These are phyloP conservation scores for Lipomyces orientalis DNA, from an alignment of 805 yeast species.

Conservation along the genomic window DNA sequence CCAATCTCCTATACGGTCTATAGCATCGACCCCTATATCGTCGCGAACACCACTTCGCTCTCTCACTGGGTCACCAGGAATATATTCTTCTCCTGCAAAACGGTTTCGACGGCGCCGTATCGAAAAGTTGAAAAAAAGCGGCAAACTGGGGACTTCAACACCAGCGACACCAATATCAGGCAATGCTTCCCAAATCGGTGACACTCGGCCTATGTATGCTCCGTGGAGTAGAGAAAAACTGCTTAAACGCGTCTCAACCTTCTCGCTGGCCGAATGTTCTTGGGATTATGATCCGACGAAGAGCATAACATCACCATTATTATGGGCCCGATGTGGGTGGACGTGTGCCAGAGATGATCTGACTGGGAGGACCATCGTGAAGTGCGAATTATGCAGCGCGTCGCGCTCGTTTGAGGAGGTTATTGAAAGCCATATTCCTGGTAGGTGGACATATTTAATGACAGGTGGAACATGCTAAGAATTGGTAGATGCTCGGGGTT, in stretches of 20 bases:
- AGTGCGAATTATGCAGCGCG: constrained; percentile 19
- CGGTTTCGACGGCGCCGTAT: constrained; percentile 22
- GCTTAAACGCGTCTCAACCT: constrained; percentile 28
- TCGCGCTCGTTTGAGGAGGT: not conserved
- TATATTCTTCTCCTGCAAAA: constrained; percentile 24
- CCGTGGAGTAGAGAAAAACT: constrained; percentile 34
- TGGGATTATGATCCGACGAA: constrained; percentile 25
- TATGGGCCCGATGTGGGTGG: constrained; percentile 37
- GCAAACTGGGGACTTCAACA: not conserved
- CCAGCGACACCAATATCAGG: not conserved
- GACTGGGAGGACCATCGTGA: not conserved
- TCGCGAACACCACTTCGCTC: not conserved
- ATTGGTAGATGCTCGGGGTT: not conserved
- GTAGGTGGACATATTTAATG: not conserved
- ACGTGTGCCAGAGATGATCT: not conserved
- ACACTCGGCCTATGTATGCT: constrained; percentile 16
- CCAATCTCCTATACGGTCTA: not conserved
- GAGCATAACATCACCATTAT: constrained; percentile 21
- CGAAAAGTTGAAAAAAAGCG: constrained; percentile 13
- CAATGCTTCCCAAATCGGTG: not conserved
- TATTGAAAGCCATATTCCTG: not conserved
- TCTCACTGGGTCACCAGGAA: not conserved
- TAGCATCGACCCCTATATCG: not conserved
- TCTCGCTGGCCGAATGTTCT: constrained; percentile 8
- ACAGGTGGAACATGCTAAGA: not conserved